Base-by-base conservation (phyloP, 2,329 filamentous ascomycete genomes). In the Sclerotinia sclerotiorum region DNA sequence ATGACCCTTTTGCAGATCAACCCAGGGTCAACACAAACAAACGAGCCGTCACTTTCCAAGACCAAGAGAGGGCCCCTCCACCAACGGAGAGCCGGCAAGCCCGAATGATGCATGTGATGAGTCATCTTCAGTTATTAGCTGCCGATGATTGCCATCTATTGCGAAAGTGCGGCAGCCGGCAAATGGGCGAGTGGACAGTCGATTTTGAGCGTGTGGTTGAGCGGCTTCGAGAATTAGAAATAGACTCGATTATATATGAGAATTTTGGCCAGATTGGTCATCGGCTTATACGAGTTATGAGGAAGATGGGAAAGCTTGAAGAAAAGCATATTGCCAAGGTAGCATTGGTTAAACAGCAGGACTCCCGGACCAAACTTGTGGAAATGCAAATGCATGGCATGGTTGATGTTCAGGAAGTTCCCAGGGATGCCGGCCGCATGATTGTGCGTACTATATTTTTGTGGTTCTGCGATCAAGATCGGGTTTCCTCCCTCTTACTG, bases 361-460 rank as follows among this genome's bases (percentile, higher is more conserved):
- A 97, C 65, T 87, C 98, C 32, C 92, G 95, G 58, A 88, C 90
- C 69, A 90, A 93, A 71, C 89, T 98, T 79, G 89, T 92, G 19
- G 88, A 89, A 70, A 91, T 99, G 85, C 92, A 97, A 73, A 89
- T 93, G 78, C 88, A 88, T 24, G 94, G 95, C 2, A 89, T 95
- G 70, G 88, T 97, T 17, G 93, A 98, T 73, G 87, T 97, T 7
- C 95, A 99, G 78, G 95, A 99, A 81, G 90, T 99, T 0, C 95
- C 95, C 0, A 91, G 92, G 72, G 94, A 98, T 75, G 90, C 90
- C 72, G 90, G 89, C 70, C 89, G 93, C 46, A 87, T 91, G 74
- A 92, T 94, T 0, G 91, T 89, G 71, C 88, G 93, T 65, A 97
- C 93, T 0, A 85, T 97, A 32, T 98, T 94, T 78, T 87, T 98